Base-by-base conservation (phyloP, 768 basidiomycete genomes). In the Lepiota brunneoincarnata region DNA sequence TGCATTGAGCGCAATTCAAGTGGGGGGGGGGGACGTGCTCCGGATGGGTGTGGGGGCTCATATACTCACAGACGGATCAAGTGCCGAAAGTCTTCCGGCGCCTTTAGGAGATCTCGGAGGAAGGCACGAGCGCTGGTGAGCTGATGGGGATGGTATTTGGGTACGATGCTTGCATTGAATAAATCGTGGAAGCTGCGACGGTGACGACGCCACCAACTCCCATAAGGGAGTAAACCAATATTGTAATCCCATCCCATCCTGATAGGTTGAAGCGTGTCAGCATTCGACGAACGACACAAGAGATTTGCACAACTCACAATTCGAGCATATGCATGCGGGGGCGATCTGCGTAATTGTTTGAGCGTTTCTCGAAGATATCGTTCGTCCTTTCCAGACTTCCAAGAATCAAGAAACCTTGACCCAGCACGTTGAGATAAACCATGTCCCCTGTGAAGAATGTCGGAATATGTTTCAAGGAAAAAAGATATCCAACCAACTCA, bases 291-390 rank as follows among this genome's bases (percentile, higher is more conserved):
- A 34, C 9, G n/a, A 46, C 52, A 24, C 37, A 41, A 40, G 17
- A 7, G 20, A 20, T 40, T 15, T 18, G 46, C 6, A 14, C n/a
- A 12, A 66, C 71, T 42, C 49, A 78, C 78, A 82, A 57, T 18
- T 78, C 78, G 51, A 78, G 73, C 80, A 82, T 81, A 0, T 69
- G 66, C 11, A 76, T 64, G 50, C 71, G 57, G 28, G 66, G 64
- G 14, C 69, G 59, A 23, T 65, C 64, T 3, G 60, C 59, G 40
- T 61, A 59, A 26, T 48, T 58, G 11, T 40, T 20, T 18, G 60
- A 58, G 15, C 60, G 37, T 23, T 51, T 59, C 31, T 61, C 60
- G 23, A 61, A 54, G 2, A 61, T 20, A 34, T 61, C 60, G 15
- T 31, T 49, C 11, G 58, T 56, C 28, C 47, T 36, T 38, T 52